These are phyloP conservation scores for Pseudoscleropodium purum DNA, from an alignment of 225 moss, liverwort and hornwort species.

Conservation along the genomic window DNA sequence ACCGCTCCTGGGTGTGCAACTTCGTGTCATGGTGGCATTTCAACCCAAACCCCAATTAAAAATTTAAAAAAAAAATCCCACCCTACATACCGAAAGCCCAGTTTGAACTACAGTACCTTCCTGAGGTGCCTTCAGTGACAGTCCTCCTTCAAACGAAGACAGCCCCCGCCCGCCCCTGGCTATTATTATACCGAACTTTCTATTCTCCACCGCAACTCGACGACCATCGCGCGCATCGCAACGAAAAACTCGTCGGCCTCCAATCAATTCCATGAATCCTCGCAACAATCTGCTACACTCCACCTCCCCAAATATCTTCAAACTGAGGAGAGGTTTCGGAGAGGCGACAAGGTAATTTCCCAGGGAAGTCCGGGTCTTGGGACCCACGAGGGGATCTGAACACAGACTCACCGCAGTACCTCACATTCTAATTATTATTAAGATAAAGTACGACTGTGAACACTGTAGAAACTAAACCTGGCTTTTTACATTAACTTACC, in stretches of 20 bases:
- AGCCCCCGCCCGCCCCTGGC: background rate
- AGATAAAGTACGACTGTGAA: too few relatives aligned
- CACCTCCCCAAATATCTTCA: constrained; percentile 10
- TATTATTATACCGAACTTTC: background rate
- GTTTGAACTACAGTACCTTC: background rate
- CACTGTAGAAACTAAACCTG: background rate
- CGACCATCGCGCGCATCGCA: background rate
- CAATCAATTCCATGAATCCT: background rate
- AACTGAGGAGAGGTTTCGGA: background rate
- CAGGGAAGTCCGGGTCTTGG: background rate
- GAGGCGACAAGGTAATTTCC: background rate
- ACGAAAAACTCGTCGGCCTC: background rate
- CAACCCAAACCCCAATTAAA: background rate
- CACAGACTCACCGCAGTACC: background rate
- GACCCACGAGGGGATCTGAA: background rate
- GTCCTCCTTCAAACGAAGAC: background rate
- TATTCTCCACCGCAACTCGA: background rate
- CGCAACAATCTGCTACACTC: background rate
- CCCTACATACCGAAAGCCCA: background rate
- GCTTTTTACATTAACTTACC: background rate
- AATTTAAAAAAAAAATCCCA: too few relatives aligned
- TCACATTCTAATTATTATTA: background rate
- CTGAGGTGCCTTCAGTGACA: background rate
- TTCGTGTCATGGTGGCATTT: background rate
- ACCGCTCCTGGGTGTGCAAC: background rate